phyloP scores from a whole-genome alignment of 2,329 filamentous ascomycete genomes.

The Monosporascus sp. region DNA sequence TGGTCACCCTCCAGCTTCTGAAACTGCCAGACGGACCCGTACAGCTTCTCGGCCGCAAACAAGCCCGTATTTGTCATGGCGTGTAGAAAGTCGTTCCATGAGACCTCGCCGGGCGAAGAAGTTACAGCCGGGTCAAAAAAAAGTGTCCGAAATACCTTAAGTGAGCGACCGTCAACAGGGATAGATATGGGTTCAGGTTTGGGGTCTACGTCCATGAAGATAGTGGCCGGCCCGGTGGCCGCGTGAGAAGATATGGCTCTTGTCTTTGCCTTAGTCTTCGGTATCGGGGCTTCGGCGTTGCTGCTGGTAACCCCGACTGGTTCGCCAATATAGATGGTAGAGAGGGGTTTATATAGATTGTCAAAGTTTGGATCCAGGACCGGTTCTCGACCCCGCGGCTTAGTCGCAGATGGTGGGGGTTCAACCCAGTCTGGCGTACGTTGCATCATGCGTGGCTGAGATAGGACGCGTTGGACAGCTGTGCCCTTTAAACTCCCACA shows the following conservation, averaged over 20 bases:
- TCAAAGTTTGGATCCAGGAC: neutral
- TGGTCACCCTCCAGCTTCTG: constrained; percentile 37
- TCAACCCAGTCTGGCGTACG: constrained; percentile 47
- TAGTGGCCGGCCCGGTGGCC: neutral
- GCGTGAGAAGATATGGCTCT: neutral
- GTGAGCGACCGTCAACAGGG: constrained; percentile 23
- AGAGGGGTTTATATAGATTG: constrained; percentile 17
- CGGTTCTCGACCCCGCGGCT: neutral
- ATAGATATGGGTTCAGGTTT: constrained; percentile 11
- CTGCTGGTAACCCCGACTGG: neutral
- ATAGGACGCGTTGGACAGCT: constrained; percentile 25
- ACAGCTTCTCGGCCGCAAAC: constrained; percentile 50
- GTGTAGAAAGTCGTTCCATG: constrained; percentile 49
- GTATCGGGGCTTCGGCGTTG: neutral
- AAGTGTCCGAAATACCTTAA: constrained; percentile 35
- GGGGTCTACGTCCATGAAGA: neutral
- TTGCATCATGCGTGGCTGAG: constrained; percentile 31
- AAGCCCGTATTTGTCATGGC: constrained; percentile 42
- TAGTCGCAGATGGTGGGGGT: constrained; percentile 12
- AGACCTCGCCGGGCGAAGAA: constrained; percentile 40
- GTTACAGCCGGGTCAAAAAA: constrained; percentile 31
- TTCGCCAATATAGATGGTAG: constrained; percentile 15
- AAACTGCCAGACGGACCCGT: constrained; percentile 59
- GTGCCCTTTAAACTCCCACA: constrained; percentile 19
- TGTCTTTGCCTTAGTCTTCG: neutral